phyloP scores from a whole-genome alignment of 352 stramenopile genomes.

The Elongisporangium undulatum region DNA sequence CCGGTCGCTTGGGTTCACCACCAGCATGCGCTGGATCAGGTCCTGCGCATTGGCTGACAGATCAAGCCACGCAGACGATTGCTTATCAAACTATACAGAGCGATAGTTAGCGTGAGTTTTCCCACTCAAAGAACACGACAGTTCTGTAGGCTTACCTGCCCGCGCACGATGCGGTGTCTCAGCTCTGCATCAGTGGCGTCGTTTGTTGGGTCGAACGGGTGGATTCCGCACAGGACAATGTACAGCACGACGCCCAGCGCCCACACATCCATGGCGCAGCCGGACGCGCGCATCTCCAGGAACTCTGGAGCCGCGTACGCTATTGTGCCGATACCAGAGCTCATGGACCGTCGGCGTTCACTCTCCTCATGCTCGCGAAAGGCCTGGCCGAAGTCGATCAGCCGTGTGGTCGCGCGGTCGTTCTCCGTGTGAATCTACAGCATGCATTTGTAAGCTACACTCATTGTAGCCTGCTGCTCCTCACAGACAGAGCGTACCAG shows the following conservation, averaged over 20 bases:
- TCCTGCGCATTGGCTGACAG: conserved; percentile 37
- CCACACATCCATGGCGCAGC: conserved; percentile 52
- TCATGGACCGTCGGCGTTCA: conserved; percentile 2
- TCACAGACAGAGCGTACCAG: conserved; percentile 20
- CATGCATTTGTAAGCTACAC: not conserved
- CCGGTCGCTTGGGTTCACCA: conserved; percentile 29
- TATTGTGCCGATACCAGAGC: conserved; percentile 22
- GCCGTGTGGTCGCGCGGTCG: conserved; percentile 32
- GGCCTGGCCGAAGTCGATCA: conserved; percentile 83
- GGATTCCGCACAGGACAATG: conserved; percentile 41
- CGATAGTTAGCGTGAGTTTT: not conserved
- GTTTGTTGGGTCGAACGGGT: conserved; percentile 58
- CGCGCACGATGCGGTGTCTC: conserved; percentile 25
- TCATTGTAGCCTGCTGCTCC: not conserved
- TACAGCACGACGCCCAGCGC: conserved; percentile 53
- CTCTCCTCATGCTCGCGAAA: conserved; percentile 20
- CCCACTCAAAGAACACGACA: conserved; percentile 6
- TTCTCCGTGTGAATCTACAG: conserved; percentile 5
- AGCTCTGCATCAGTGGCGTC: conserved; percentile 37
- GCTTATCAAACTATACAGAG: conserved; percentile 19
- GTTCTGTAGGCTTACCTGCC: conserved; percentile 11
- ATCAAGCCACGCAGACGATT: conserved; percentile 25
- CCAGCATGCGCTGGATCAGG: conserved; percentile 39
- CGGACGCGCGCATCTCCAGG: conserved; percentile 15
- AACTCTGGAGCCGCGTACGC: conserved; percentile 44